Evolutionary conservation across 768 basidiomycete species (phyloP), one percentile per base, ranked within the genome.

Genomic region (Wakefieldia striispora): DNA sequence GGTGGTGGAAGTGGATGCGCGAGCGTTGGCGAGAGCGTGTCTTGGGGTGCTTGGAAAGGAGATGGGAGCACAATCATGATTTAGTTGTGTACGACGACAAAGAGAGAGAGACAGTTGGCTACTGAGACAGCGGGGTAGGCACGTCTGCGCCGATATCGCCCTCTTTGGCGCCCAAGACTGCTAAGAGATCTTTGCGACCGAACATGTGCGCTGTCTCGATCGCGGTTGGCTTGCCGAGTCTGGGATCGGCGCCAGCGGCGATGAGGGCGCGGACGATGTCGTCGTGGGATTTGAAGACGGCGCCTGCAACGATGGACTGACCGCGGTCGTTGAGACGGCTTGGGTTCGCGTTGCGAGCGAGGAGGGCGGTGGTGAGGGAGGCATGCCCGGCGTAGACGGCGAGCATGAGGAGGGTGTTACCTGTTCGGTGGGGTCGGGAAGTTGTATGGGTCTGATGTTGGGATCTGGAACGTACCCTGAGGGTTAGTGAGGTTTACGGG

Each of bases 361-460:
- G 65, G 23, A 91, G 75, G 13, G 73, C 75, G 40, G 70, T 70
- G 2, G 79, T 70, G 17, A 86, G 77, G 2, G 73, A 68, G 0
- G 70, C 64, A 56, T 89, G 84, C 1, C 88, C 88, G 19, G 80
- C 70, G 60, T 91, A 91, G 2, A 88, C 79, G 3, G 84, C 82
- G 43, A 89, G 78, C 86, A 91, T 91, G 45, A 91, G 70, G 6
- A 91, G 71, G 5, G 86, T 87, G 63, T 91, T 90, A 19, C 89
- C 88, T 84, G 59, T 21, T 4, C 26, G 6, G 8, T 26, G 26
- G 6, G 26, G 26, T 26, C 26, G 26, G 26, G 8, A 26, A 4
- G 1, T 7, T 9, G 8, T 26, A 26, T 26, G 5, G 1, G 36
- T 19, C 8, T 23, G 23, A 23, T 23, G 23, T 23, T 6, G 5